Conservation (phyloP, 2,329 filamentous ascomycete genomes). For the Fusarium compactum region DNA sequence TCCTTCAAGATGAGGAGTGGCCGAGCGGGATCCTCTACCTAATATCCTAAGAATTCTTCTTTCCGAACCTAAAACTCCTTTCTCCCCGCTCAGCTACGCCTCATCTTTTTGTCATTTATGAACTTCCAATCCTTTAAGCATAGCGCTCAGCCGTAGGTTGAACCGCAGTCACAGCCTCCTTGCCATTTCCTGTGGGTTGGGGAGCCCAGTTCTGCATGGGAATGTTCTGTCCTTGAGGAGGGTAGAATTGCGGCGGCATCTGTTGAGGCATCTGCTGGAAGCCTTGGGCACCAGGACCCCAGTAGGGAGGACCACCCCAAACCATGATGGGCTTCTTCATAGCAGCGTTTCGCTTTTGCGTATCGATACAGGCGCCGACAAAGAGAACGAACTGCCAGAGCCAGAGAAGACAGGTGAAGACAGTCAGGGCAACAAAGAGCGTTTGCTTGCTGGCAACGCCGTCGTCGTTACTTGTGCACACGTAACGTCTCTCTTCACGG, state of each 20-base stretch:
- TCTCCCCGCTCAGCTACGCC: not conserved
- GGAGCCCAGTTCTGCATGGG: conserved; percentile 36
- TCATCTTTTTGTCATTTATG: not conserved
- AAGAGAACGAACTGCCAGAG: conserved; percentile 56
- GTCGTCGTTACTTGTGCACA: conserved; percentile 8
- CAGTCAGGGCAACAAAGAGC: conserved; percentile 38
- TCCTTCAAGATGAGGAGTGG: not conserved
- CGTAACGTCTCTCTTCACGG: conserved; percentile 8
- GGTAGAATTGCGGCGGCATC: conserved; percentile 1
- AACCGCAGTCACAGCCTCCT: conserved; percentile 6
- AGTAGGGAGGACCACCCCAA: conserved; percentile 45
- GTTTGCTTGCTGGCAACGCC: conserved; percentile 8
- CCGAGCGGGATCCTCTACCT: not conserved
- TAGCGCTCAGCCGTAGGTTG: conserved; percentile 25
- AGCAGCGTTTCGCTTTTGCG: conserved; percentile 48
- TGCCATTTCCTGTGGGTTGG: conserved; percentile 21
- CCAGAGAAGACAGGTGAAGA: conserved; percentile 45
- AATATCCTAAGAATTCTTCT: not conserved
- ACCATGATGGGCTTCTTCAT: conserved; percentile 44
- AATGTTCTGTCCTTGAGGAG: conserved; percentile 35
- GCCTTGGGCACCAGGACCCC: conserved; percentile 48
- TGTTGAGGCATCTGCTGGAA: conserved; percentile 49
- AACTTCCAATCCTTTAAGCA: conserved; percentile 6
- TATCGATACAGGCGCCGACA: conserved; percentile 56
- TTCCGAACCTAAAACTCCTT: not conserved